Percentiles rank a stretch among this genome's conserved stretches.
These are phyloP conservation scores for Circinella minor DNA, from an alignment of 371 early-diverging fungal genomes.

Conservation along the genomic window DNA sequence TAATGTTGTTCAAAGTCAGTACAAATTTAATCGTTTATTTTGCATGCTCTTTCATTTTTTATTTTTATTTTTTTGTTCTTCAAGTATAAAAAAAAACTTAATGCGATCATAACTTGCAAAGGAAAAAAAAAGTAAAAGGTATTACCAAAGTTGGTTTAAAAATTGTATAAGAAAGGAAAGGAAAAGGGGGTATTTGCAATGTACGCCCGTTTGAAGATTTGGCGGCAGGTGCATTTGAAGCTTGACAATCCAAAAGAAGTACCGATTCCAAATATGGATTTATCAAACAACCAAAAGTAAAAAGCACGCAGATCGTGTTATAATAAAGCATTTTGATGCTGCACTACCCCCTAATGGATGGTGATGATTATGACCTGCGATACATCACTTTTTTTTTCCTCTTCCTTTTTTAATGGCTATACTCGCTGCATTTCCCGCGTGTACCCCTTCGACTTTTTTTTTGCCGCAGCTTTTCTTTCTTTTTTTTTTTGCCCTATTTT, in stretches of 20 bases:
- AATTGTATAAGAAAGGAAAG: constrained; percentile 27
- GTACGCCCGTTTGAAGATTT: constrained; percentile 24
- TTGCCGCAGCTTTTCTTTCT: constrained; percentile 1
- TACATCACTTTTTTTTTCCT: constrained; percentile 4
- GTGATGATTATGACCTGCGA: not conserved
- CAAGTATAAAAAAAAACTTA: constrained; percentile 5
- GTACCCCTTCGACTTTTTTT: constrained; percentile 1
- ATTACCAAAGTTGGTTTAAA: constrained; percentile 20
- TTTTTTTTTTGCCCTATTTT: not conserved
- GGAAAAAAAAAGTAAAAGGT: not conserved
- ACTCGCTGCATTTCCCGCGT: constrained; percentile 17
- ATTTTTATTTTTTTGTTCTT: not conserved
- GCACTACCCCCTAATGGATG: constrained; percentile 9
- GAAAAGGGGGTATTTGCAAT: constrained; percentile 17
- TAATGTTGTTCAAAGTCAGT: not conserved
- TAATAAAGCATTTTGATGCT: not conserved
- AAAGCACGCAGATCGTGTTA: not conserved
- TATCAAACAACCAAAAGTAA: constrained; percentile 6
- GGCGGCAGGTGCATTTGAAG: constrained; percentile 16
- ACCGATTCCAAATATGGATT: constrained; percentile 20
- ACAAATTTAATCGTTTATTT: not conserved
- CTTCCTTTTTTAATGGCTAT: not conserved
- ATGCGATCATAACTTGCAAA: not conserved
- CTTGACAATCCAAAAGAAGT: constrained; percentile 12
- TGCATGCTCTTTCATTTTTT: no score